Evolutionary conservation across 2,329 filamentous ascomycete species (phyloP).

Genomic region (Apiospora arundinis): DNA sequence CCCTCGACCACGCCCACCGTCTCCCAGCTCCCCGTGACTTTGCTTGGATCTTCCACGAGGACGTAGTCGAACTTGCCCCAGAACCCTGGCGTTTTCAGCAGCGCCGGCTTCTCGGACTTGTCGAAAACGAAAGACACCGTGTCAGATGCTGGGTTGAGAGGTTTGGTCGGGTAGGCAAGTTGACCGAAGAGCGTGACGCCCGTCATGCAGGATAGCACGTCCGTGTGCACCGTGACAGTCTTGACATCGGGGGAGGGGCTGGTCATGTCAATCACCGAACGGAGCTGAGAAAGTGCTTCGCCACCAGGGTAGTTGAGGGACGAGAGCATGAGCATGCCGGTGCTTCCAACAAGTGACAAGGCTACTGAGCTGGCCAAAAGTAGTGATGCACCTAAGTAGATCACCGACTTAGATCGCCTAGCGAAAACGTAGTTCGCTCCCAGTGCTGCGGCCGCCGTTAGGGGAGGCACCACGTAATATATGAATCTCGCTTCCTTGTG

Average conservation of each 20-base stretch:
- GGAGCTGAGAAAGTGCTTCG: constrained; percentile 69
- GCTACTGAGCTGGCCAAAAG: constrained; percentile 65
- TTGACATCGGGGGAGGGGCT: constrained; percentile 37
- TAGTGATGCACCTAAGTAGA: constrained; percentile 62
- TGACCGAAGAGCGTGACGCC: constrained; percentile 71
- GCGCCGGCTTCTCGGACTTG: constrained; percentile 63
- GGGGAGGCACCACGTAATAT: constrained; percentile 81
- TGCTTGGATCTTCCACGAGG: constrained; percentile 59
- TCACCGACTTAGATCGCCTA: constrained; percentile 65
- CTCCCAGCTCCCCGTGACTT: constrained; percentile 59
- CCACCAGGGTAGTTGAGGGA: constrained; percentile 94
- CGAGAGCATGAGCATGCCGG: constrained; percentile 76
- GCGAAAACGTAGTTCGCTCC: constrained; percentile 74
- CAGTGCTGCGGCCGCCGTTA: constrained; percentile 79
- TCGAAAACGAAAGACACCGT: constrained; percentile 55
- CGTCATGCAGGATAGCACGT: constrained; percentile 74
- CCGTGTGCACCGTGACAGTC: constrained; percentile 62
- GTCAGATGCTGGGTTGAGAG: constrained; percentile 31
- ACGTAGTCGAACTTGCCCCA: constrained; percentile 71
- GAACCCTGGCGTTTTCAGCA: constrained; percentile 57
- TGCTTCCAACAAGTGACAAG: constrained; percentile 64
- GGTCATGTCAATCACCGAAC: constrained; percentile 44
- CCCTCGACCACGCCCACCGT: constrained; percentile 62
- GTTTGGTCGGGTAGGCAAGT: constrained; percentile 42
- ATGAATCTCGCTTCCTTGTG: constrained; percentile 98